These are phyloP conservation scores for Pleurotus djamor DNA, from an alignment of 768 basidiomycete species.

Conservation along the genomic window DNA sequence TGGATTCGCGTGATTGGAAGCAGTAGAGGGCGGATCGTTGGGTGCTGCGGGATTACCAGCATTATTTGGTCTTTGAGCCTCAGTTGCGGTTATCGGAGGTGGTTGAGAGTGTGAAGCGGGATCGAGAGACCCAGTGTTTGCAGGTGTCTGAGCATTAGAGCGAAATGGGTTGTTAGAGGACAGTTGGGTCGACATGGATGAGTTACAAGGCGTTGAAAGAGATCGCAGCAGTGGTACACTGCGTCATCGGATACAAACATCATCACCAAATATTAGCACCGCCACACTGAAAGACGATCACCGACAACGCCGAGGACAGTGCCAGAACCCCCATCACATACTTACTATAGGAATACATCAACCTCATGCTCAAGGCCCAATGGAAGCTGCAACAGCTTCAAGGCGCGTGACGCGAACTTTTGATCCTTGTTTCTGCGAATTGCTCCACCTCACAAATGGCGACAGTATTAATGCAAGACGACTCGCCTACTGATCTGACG, in stretches of 20 bases:
- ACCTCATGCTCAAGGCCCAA: too few species aligned
- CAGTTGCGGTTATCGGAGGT: neutral
- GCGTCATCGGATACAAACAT: neutral
- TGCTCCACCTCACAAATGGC: too few species aligned
- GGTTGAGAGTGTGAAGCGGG: slow-evolving; percentile 4
- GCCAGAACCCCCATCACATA: too few species aligned
- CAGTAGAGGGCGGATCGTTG: neutral
- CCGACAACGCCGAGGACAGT: neutral
- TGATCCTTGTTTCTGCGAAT: too few species aligned
- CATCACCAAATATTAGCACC: neutral
- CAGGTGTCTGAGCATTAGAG: slow-evolving; percentile 2
- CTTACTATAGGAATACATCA: too few species aligned
- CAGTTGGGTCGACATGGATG: neutral
- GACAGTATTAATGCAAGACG: neutral
- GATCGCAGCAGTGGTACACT: neutral
- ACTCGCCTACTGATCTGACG: slow-evolving; percentile 5
- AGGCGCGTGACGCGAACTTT: too few species aligned
- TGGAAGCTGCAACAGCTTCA: too few species aligned
- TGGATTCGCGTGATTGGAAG: neutral
- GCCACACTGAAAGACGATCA: neutral
- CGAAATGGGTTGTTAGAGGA: slow-evolving; percentile 6
- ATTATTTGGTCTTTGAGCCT: neutral
- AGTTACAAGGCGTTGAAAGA: neutral
- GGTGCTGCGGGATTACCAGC: neutral
- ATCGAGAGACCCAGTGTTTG: neutral